Conservation (phyloP, 495 filamentous ascomycete species). For the Lophiostoma macrostomum region DNA sequence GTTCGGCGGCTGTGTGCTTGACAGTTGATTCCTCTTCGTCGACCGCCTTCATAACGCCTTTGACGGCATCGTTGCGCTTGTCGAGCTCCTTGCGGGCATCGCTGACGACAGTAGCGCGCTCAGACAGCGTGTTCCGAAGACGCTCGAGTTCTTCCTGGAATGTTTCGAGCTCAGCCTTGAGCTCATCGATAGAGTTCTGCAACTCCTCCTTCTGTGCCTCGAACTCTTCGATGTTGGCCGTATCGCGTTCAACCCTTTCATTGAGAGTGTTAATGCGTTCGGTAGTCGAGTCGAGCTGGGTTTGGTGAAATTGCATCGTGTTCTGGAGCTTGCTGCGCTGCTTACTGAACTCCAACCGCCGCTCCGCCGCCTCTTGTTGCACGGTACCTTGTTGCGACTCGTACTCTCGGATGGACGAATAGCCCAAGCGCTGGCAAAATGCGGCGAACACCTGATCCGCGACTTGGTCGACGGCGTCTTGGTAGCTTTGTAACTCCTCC, state of each 20-base stretch:
- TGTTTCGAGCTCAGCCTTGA: slow-evolving; percentile 72
- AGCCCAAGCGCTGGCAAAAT: slow-evolving; percentile 86
- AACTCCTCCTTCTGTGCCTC: slow-evolving; percentile 69
- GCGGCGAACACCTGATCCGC: slow-evolving; percentile 84
- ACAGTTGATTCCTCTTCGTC: slow-evolving; percentile 74
- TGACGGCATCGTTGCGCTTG: slow-evolving; percentile 77
- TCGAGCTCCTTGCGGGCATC: slow-evolving; percentile 80
- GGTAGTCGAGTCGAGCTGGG: slow-evolving; percentile 62
- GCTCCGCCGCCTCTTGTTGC: slow-evolving; percentile 83
- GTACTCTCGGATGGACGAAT: slow-evolving; percentile 85
- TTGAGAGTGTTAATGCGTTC: slow-evolving; percentile 68
- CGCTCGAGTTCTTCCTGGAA: slow-evolving; percentile 68
- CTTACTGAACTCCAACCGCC: slow-evolving; percentile 77
- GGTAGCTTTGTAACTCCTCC: slow-evolving; percentile 61
- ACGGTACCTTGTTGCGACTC: slow-evolving; percentile 87
- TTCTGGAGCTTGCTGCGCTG: slow-evolving; percentile 80
- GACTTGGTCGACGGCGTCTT: slow-evolving; percentile 74
- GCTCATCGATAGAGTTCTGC: slow-evolving; percentile 66
- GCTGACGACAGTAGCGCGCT: slow-evolving; percentile 72
- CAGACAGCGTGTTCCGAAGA: slow-evolving; percentile 60
- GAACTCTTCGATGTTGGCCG: slow-evolving; percentile 63
- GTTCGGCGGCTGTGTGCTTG: slow-evolving; percentile 74
- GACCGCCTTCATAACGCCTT: slow-evolving; percentile 73
- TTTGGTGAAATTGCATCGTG: slow-evolving; percentile 72
- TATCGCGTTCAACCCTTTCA: slow-evolving; percentile 61